Evolutionary conservation across 805 yeast species (phyloP), one percentile per base, ranked within the genome.

Genomic region (Metschnikowia santaceciliae): DNA sequence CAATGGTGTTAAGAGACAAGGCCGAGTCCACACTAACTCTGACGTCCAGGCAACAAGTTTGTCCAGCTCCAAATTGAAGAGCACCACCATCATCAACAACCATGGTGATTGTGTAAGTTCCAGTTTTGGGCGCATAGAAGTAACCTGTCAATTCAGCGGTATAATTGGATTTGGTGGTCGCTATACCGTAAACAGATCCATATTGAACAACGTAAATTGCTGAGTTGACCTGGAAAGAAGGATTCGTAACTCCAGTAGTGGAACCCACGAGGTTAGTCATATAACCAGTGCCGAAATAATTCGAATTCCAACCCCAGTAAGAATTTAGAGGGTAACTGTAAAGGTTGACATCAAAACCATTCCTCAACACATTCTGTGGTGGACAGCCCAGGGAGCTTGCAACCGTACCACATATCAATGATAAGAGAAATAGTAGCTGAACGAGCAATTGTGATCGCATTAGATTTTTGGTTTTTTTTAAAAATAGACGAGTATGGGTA

Each of bases 1-100:
- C 48, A n/a, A 42, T 4, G n/a, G 46, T 42, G 38, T 42, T 33
- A 2, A 42, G 26, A n/a, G 19, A 13, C 41, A 37, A 35, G 15
- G 48, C 20, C 13, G 38, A 13, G n/a, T 19, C 37, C 8, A 37
- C 41, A 14, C 44, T 44, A 3, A 36, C 37, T 8, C 8, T 13
- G 3, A 49, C 49, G 20, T 53, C 48, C 32, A 49, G 47, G 47
- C 58, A 55, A 34, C 58, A 55, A 1, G 48, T 30, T 7, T 22
- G 35, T 3, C 52, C 58, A 2, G 52, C 51, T 6, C 58, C 54
- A 15, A 55, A 43, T n/a, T 46, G 50, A 19, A 55, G 26, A 6
- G 49, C 47, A 2, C 48, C 58, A 26, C 57, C 59, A 37, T 55
- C 54, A 22, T 55, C 59, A 13, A 54, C 53, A 3, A 4, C 14